Conservation (phyloP, 2,329 filamentous ascomycete genomes). For the Hysterium pulicare region DNA sequence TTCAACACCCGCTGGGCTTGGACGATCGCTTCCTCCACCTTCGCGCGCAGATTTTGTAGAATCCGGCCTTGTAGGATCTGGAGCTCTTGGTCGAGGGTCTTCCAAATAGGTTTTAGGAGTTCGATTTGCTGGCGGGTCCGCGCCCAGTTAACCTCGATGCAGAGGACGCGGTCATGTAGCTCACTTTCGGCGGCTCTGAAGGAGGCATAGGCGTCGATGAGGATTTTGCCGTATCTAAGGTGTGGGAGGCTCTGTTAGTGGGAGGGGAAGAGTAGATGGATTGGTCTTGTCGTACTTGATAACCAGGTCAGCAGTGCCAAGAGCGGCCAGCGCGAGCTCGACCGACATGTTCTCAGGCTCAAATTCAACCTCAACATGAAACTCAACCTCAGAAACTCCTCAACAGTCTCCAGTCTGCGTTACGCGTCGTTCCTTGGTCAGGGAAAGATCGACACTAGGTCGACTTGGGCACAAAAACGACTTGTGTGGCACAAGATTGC, state of each 20-base stretch:
- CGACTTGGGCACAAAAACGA: too few relatives aligned
- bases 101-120: conserved; percentile 6
- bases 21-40: conserved; percentile 6
- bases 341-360: conserved; percentile 7
- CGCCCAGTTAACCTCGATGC: conserved; percentile 5
- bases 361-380: too few relatives aligned
- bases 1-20: conserved; percentile 6
- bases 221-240: conserved; percentile 6
- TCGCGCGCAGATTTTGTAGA: conserved; percentile 4
- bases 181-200: conserved; percentile 6
- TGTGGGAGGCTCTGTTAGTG: background rate
- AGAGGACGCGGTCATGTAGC: conserved; percentile 3
- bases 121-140: conserved; percentile 5
- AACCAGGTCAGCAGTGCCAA: conserved; percentile 5
- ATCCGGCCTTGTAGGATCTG: conserved; percentile 3
- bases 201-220: conserved; percentile 5
- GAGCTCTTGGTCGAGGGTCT: conserved; percentile 6
- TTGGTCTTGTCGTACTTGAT: too few relatives aligned
- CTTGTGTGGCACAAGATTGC: too few relatives aligned
- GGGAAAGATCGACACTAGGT: too few relatives aligned
- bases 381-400: too few relatives aligned
- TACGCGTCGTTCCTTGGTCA: too few relatives aligned
- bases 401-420: too few relatives aligned
- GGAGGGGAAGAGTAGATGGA: too few relatives aligned
- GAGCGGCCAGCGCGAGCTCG: conserved; percentile 3